Percentiles rank a stretch among this genome's conserved stretches.
Evolutionary conservation across 2,329 filamentous ascomycete genomes (phyloP).

Genomic region (Pseudovirgaria hyperparasitica): DNA sequence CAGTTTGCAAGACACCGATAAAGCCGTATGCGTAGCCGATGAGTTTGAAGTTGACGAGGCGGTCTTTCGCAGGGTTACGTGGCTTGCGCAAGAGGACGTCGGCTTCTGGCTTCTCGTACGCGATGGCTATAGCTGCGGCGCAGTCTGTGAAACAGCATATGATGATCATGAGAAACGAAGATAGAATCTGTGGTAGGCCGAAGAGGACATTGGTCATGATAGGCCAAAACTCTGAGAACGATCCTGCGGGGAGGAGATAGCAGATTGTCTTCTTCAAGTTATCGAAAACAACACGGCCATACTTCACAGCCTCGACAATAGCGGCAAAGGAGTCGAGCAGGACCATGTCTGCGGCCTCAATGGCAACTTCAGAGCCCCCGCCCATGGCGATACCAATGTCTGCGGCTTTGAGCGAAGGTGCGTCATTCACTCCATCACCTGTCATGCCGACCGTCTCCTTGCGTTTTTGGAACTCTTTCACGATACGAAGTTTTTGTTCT

Average conservation of each 20-base stretch:
- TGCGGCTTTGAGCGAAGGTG: conserved; percentile 44
- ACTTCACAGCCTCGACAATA: conserved; percentile 59
- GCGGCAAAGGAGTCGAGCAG: conserved; percentile 59
- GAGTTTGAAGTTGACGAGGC: conserved; percentile 60
- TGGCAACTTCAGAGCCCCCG: conserved; percentile 46
- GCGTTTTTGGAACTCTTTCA: conserved; percentile 56
- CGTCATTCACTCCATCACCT: conserved; percentile 37
- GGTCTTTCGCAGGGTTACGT: conserved; percentile 54
- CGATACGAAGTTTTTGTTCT: conserved; percentile 68
- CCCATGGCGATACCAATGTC: conserved; percentile 48
- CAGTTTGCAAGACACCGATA: conserved; percentile 43
- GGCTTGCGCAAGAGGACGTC: conserved; percentile 60
- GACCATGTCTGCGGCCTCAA: conserved; percentile 50
- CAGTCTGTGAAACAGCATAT: conserved; percentile 60
- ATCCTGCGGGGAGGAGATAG: conserved; percentile 62
- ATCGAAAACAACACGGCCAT: conserved; percentile 65
- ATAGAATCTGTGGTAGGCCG: conserved; percentile 62
- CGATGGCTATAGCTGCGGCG: conserved; percentile 58
- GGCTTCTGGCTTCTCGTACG: conserved; percentile 65
- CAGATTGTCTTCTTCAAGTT: conserved; percentile 66
- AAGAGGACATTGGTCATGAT: conserved; percentile 62
- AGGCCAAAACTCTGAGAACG: conserved; percentile 65
- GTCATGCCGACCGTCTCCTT: conserved; percentile 43
- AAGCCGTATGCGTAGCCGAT: conserved; percentile 62
- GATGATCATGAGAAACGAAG: conserved; percentile 57